phyloP scores from a whole-genome alignment of 2,329 filamentous ascomycete species.

The Aspergillus amoenus region DNA sequence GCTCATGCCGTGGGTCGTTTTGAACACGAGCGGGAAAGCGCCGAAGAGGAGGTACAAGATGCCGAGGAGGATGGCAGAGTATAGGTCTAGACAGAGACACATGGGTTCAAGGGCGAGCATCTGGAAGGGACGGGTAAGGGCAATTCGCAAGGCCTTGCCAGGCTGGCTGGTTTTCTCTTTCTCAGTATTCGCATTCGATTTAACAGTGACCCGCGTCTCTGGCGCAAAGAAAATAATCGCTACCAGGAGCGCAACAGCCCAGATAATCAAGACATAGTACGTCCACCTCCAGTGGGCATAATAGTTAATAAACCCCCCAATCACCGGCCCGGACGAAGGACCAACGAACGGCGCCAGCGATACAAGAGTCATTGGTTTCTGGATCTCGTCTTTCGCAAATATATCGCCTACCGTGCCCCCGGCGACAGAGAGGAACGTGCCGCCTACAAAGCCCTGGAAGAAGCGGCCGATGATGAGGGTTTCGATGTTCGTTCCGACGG shows the following conservation, averaged over 20 bases:
- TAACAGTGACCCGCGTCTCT: background rate
- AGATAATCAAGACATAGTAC: constrained; percentile 79
- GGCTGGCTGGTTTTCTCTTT: no score
- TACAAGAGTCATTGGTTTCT: constrained; percentile 16
- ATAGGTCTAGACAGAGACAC: constrained; percentile 73
- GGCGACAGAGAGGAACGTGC: constrained; percentile 62
- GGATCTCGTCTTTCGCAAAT: constrained; percentile 12
- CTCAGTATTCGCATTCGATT: no score
- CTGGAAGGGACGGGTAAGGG: constrained; percentile 67
- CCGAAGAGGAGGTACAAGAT: constrained; percentile 45
- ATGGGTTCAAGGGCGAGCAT: constrained; percentile 78
- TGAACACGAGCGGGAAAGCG: constrained; percentile 38
- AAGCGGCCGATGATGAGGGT: constrained; percentile 76
- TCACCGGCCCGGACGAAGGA: constrained; percentile 11
- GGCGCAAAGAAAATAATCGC: background rate
- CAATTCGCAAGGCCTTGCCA: background rate
- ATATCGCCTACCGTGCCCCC: constrained; percentile 50
- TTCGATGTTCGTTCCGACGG: constrained; percentile 69
- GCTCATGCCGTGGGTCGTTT: constrained; percentile 33
- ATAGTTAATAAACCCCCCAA: constrained; percentile 17
- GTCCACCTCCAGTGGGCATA: constrained; percentile 62
- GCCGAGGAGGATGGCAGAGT: constrained; percentile 65
- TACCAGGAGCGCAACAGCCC: constrained; percentile 50
- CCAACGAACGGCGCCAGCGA: constrained; percentile 16
- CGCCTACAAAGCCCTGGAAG: constrained; percentile 49